Evolutionary conservation across 1,139 yeast genomes (phyloP), one percentile per base, ranked within the genome.

Genomic region (Yamadazyma songkhlaensis): DNA sequence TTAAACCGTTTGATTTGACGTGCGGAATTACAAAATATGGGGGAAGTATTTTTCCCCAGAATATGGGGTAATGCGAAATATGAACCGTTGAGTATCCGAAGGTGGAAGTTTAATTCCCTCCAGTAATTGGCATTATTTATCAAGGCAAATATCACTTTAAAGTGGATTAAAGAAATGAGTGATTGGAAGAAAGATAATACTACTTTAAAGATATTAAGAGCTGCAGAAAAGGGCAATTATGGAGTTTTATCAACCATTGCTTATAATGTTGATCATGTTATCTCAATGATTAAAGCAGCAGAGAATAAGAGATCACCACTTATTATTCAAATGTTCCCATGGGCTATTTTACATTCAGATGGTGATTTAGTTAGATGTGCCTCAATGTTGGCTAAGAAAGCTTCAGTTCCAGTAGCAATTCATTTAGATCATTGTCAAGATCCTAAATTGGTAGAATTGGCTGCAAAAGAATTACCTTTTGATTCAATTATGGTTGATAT

Each of bases 371-470:
- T 43, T 7, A 39, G 38, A 32, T 31, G 36, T 25, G 43, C 44
- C 6, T 17, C 44, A 6, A 21, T 37, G 34, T 38, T 41, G 12
- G 44, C 44, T n/a, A 38, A 41, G 24, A 39, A 29, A 13, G 44
- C 46, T 14, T 32, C 33, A 13, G 46, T 43, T 7, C 42, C 44
- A 9, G 38, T 43, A 9, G 40, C 46, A 2, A 38, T 43, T 25
- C 46, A 43, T 32, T 36, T 43, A 15, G 46, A 43, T 27, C 46
- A 43, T 35, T 43, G 46, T 35, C 46, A 43, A 29, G 46, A 43
- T 28, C 44, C 44, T 3, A 30, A 41, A 25, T 29, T 43, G n/a
- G 43, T 43, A 1, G 36, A 43, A 29, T 36, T 41, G 10, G 46
- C 46, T 17, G 46, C 46, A 3, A 43, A 21, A 22, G 40, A 39